A percentile compares a stretch with the other conserved stretches of the same genome.
phyloP scores from a whole-genome alignment of 2,329 filamentous ascomycete species.

The Aspergillus calidoustus region DNA sequence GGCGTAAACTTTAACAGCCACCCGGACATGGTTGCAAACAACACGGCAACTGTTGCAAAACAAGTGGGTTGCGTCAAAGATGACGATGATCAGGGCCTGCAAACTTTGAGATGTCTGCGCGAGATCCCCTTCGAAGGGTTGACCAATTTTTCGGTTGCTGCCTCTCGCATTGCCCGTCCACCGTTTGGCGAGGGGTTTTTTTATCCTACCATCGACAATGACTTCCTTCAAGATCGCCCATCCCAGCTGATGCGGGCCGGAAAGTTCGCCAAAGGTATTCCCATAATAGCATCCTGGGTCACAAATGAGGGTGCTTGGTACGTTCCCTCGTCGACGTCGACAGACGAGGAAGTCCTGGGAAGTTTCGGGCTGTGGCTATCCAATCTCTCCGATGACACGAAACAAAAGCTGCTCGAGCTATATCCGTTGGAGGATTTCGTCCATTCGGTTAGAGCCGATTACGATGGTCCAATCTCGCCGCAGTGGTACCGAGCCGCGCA shows the following conservation, averaged over 20 bases:
- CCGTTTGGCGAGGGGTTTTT: slow-evolving; percentile 27
- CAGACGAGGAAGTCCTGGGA: slow-evolving; percentile 23
- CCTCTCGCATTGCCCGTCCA: slow-evolving; percentile 26
- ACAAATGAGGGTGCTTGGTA: slow-evolving; percentile 29
- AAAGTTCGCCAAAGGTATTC: slow-evolving; percentile 26
- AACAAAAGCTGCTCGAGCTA: slow-evolving; percentile 25
- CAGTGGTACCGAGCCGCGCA: slow-evolving; percentile 43
- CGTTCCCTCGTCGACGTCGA: slow-evolving; percentile 17
- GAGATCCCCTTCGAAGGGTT: slow-evolving; percentile 20
- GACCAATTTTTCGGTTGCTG: slow-evolving; percentile 32
- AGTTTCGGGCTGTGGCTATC: slow-evolving; percentile 26
- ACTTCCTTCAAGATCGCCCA: slow-evolving; percentile 31
- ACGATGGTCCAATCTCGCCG: slow-evolving; percentile 27
- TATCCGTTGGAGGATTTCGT: slow-evolving; percentile 27
- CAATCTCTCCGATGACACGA: slow-evolving; percentile 18
- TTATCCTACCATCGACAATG: slow-evolving; percentile 30
- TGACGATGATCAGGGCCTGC: slow-evolving; percentile 6
- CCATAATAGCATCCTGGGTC: slow-evolving; percentile 25
- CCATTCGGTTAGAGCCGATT: slow-evolving; percentile 15
- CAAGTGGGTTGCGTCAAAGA: slow-evolving; percentile 18
- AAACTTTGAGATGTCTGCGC: slow-evolving; percentile 29
- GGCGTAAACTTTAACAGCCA: slow-evolving; percentile 36
- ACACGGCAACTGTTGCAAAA: slow-evolving; percentile 29
- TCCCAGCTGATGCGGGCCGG: slow-evolving; percentile 32
- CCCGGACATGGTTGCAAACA: slow-evolving; percentile 28